Percentiles rank a stretch among this genome's conserved stretches.
These are phyloP conservation scores for Mycena galericulata DNA, from an alignment of 768 basidiomycete genomes.

Conservation along the genomic window DNA sequence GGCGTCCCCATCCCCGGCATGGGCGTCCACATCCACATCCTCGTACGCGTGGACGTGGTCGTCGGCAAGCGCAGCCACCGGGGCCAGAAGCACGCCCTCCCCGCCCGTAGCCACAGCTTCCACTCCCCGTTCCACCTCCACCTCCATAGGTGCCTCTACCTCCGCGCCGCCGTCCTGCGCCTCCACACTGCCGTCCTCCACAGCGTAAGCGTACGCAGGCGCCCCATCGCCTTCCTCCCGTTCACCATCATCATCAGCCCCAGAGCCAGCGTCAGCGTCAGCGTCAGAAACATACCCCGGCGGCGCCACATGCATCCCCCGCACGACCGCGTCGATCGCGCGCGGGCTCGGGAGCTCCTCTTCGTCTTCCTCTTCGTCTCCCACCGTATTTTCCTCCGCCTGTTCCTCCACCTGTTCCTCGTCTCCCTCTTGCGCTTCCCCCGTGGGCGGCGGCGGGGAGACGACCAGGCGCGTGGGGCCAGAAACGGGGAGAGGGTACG, in stretches of 20 bases:
- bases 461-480: no score
- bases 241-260: not conserved
- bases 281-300: not conserved
- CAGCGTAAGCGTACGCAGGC: not conserved
- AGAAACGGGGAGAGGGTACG: not conserved
- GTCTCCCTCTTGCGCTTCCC: no score
- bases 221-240: no score
- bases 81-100: no score
- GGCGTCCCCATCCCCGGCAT: not conserved
- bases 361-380: not conserved
- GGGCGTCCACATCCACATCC: no score
- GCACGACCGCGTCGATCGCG: conserved; percentile 17
- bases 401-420: not conserved
- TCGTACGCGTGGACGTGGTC: not conserved
- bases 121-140: not conserved
- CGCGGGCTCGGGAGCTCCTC: not conserved
- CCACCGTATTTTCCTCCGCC: not conserved
- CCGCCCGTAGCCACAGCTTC: no score
- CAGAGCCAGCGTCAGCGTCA: not conserved
- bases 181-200: not conserved
- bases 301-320: not conserved
- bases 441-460: not conserved
- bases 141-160: no score
- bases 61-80: no score
- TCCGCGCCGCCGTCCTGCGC: no score